These are phyloP conservation scores for Botrytis fabae DNA, from an alignment of 2,329 filamentous ascomycete species.

Conservation along the genomic window DNA sequence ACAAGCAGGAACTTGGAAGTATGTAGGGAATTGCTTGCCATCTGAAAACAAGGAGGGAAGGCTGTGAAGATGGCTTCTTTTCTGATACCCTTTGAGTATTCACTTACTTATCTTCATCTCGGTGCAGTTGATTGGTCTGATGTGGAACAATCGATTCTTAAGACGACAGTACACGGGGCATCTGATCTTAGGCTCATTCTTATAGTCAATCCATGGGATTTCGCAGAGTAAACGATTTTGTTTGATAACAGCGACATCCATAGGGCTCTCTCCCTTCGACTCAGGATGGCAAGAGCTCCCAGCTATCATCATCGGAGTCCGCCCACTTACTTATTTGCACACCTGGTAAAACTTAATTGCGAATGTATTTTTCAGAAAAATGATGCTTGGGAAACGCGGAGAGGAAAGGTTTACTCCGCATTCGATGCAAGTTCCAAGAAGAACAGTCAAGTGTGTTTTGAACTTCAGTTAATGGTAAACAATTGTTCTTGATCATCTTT, in stretches of 20 bases:
- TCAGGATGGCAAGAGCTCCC: not conserved
- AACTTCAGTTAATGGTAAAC: not conserved
- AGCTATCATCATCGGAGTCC: not conserved
- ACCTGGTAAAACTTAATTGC: not conserved
- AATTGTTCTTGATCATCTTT: not conserved
- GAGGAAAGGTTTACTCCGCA: not conserved
- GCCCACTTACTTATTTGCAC: not conserved
- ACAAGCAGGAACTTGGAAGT: accelerated
- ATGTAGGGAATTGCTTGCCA: not conserved
- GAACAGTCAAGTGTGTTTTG: not conserved
- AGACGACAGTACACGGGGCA: too few species aligned
- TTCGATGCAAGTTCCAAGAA: not conserved
- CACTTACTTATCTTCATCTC: not conserved
- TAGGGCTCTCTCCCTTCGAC: not conserved
- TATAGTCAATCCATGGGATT: too few species aligned
- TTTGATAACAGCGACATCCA: not conserved
- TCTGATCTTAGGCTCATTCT: too few species aligned
- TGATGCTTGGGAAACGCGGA: not conserved
- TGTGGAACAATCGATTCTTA: too few species aligned
- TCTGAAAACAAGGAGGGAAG: not conserved
- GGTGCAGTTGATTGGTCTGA: not conserved
- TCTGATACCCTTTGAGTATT: not conserved
- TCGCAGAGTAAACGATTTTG: not conserved
- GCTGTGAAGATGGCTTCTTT: not conserved
- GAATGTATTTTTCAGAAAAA: not conserved